phyloP scores from a whole-genome alignment of 2,329 filamentous ascomycete genomes.

The Trichophyton benhamiae region DNA sequence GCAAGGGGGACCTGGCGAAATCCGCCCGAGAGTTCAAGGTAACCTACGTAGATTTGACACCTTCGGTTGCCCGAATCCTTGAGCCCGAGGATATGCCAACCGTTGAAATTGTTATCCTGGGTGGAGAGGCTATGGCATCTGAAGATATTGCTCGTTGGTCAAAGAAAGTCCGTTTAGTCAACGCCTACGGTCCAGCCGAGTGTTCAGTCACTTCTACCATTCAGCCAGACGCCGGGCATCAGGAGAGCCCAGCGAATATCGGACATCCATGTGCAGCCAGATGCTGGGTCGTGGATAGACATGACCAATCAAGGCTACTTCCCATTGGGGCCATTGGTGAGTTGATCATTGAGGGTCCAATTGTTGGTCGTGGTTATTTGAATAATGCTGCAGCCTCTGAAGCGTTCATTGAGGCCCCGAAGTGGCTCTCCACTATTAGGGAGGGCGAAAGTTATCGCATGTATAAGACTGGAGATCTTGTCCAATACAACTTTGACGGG shows the following conservation, averaged over 20 bases:
- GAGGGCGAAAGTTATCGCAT: conserved; percentile 4
- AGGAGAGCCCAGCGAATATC: conserved; percentile 9
- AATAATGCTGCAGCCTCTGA: conserved; percentile 12
- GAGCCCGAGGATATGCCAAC: conserved; percentile 26
- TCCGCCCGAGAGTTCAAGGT: neutral
- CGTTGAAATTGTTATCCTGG: conserved; percentile 26
- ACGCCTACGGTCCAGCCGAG: conserved; percentile 22
- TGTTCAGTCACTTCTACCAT: conserved; percentile 6
- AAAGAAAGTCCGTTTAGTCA: conserved; percentile 25
- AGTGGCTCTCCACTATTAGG: conserved; percentile 9
- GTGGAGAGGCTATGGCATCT: conserved; percentile 18
- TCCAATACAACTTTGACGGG: conserved; percentile 14
- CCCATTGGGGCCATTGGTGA: conserved; percentile 47
- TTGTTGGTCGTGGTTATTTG: conserved; percentile 28
- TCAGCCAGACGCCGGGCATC: neutral
- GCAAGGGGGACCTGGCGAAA: conserved; percentile 27
- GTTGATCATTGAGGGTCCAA: conserved; percentile 33
- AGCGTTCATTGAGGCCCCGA: conserved; percentile 15
- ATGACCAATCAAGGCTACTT: conserved; percentile 28
- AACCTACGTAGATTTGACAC: conserved; percentile 45
- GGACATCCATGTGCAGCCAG: neutral
- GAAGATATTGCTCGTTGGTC: conserved; percentile 19
- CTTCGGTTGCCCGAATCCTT: conserved; percentile 38
- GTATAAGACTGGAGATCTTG: conserved; percentile 19
- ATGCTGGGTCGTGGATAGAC: conserved; percentile 6